phyloP scores from a whole-genome alignment of 495 filamentous ascomycete species.

The Xylaria venustula region DNA sequence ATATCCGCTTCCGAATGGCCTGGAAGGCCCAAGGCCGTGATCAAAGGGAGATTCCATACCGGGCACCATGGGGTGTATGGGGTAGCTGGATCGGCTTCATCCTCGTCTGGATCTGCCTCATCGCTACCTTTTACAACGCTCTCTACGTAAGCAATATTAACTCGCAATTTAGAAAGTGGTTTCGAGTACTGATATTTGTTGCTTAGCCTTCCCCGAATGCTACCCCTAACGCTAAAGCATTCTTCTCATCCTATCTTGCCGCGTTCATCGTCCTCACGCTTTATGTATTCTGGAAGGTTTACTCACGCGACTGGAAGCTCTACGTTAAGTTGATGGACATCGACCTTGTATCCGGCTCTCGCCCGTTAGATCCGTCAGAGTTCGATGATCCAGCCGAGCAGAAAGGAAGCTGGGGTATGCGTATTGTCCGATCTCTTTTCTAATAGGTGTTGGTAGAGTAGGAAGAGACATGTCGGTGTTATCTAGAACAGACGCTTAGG shows the following conservation, averaged over 20 bases:
- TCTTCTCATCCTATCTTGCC: conserved; percentile 67
- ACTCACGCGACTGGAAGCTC: conserved; percentile 66
- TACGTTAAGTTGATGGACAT: conserved; percentile 52
- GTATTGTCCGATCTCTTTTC: conserved; percentile 33
- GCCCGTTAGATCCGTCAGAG: conserved; percentile 23
- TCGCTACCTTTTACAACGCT: conserved; percentile 56
- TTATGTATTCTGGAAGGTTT: conserved; percentile 46
- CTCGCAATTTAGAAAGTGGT: not conserved
- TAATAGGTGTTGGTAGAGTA: conserved; percentile 10
- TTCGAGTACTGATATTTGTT: conserved; percentile 9
- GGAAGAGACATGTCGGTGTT: no score
- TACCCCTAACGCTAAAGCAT: conserved; percentile 45
- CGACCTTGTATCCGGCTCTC: conserved; percentile 35
- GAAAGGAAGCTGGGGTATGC: conserved; percentile 31
- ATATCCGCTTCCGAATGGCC: conserved; percentile 71
- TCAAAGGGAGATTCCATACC: conserved; percentile 49
- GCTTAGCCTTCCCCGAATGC: conserved; percentile 54
- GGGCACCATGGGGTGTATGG: conserved; percentile 55
- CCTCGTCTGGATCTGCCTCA: conserved; percentile 58
- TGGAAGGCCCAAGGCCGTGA: conserved; percentile 50
- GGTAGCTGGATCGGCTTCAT: conserved; percentile 61
- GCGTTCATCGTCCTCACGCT: conserved; percentile 53
- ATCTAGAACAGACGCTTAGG: no score
- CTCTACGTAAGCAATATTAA: conserved; percentile 38
- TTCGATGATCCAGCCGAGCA: conserved; percentile 17